Conservation (phyloP, 2,329 filamentous ascomycete species). For the Parastagonospora nodorum region DNA sequence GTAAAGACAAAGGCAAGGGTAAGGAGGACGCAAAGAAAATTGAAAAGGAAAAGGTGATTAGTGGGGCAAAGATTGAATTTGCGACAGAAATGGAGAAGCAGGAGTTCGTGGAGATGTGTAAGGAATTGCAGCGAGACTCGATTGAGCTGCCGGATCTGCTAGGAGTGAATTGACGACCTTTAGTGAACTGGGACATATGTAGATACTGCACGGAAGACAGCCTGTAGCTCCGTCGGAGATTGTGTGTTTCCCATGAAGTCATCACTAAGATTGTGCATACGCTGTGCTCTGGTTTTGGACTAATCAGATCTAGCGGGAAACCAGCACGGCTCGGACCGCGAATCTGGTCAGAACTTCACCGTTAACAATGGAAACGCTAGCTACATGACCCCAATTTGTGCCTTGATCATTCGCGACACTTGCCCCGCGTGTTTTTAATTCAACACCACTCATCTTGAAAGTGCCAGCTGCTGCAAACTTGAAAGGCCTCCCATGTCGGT, state of each 20-base stretch:
- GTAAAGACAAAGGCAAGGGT: constrained; percentile 14
- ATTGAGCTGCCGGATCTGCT: constrained; percentile 47
- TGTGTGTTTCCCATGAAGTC: no score
- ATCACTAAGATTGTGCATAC: neutral
- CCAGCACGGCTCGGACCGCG: constrained; percentile 3
- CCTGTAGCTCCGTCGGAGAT: neutral
- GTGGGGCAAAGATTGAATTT: constrained; percentile 52
- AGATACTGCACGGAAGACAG: neutral
- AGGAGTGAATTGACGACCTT: constrained; percentile 30
- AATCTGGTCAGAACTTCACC: neutral
- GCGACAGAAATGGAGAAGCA: constrained; percentile 49
- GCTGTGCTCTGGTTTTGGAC: neutral
- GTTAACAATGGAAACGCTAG: no score
- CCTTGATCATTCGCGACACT: no score
- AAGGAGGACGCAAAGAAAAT: constrained; percentile 16
- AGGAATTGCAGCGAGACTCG: constrained; percentile 45
- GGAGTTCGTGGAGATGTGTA: constrained; percentile 46
- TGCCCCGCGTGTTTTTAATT: no score
- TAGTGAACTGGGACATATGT: neutral
- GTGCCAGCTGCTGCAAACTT: no score
- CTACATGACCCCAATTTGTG: no score
- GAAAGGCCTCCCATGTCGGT: no score
- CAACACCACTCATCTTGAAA: no score
- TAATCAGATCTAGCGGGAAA: neutral
- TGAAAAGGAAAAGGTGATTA: constrained; percentile 48